Percentiles rank a stretch among this genome's conserved stretches.
phyloP scores from a whole-genome alignment of 129 eudicot species.

The Flaveria bidentis region DNA sequence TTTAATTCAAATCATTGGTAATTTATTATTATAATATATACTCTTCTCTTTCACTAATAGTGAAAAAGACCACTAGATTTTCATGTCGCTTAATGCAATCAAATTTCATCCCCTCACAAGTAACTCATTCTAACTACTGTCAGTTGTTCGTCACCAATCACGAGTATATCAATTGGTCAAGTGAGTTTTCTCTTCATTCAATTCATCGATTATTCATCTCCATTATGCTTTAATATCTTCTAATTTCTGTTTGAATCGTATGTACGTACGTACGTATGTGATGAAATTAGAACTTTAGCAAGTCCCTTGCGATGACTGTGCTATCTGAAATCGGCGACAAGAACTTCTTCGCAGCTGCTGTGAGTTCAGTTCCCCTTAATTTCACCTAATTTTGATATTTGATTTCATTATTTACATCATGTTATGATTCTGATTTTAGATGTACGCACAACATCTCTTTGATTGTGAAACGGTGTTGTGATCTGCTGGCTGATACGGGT shows the following conservation, averaged over 20 bases:
- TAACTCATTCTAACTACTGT: too few relatives aligned
- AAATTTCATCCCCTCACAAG: too few relatives aligned
- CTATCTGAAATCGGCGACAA: conserved; percentile 97
- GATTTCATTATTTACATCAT: background rate
- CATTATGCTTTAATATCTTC: background rate
- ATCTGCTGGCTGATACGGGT: too few relatives aligned
- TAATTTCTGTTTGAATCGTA: background rate
- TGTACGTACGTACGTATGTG: background rate
- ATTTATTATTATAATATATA: too few relatives aligned
- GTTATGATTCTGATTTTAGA: conserved; percentile 46
- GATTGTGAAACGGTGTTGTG: too few relatives aligned
- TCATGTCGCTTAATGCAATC: too few relatives aligned
- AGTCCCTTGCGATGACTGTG: conserved; percentile 94
- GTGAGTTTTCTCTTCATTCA: conserved; percentile 29
- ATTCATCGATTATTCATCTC: background rate
- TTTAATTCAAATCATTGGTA: too few relatives aligned
- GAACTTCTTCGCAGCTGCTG: conserved; percentile 95
- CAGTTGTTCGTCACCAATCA: conserved; percentile 15
- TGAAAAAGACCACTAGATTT: too few relatives aligned
- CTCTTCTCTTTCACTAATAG: too few relatives aligned
- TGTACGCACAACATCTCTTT: too few relatives aligned
- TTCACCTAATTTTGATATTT: background rate
- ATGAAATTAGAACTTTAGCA: conserved; percentile 67
- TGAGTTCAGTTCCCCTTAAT: conserved; percentile 35
- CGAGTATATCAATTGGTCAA: conserved; percentile 60